These are phyloP conservation scores for Physcomitrellopsis africana DNA, from an alignment of 225 moss, liverwort and hornwort genomes.

Conservation along the genomic window DNA sequence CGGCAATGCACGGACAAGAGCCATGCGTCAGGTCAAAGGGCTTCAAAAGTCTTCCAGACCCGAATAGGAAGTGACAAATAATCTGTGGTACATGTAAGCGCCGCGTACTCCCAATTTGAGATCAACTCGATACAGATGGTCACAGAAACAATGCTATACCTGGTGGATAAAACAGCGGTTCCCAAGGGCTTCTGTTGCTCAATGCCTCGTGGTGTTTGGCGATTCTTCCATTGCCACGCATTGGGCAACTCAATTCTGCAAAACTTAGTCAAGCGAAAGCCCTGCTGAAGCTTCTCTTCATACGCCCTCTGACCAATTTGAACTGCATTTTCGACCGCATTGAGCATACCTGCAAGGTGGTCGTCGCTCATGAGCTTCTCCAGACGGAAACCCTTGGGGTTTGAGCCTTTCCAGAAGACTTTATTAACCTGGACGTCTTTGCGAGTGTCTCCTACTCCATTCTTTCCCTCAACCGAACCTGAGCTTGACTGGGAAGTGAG, in stretches of 20 bases:
- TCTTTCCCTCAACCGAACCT: conserved; percentile 20
- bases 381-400: conserved; percentile 36
- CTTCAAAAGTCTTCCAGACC: background rate
- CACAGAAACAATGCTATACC: conserved; percentile 25
- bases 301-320: conserved; percentile 30
- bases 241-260: conserved; percentile 47
- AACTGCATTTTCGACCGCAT: conserved; percentile 34
- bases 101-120: background rate
- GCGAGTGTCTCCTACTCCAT: background rate
- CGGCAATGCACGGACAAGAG: background rate
- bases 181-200: conserved; percentile 24
- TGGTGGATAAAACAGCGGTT: conserved; percentile 39
- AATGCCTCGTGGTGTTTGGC: conserved; percentile 16
- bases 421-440: conserved; percentile 7
- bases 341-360: conserved; percentile 41
- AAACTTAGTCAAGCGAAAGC: conserved; percentile 34
- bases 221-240: conserved; percentile 43
- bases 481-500: conserved; percentile 23
- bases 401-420: conserved; percentile 18
- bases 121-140: conserved; percentile 5
- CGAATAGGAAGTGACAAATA: conserved; percentile 7
- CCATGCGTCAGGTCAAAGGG: background rate
- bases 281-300: conserved; percentile 29
- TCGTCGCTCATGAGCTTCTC: conserved; percentile 27
- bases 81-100: conserved; percentile 8